Evolutionary conservation across 768 basidiomycete species (phyloP).

Genomic region (Kwoniella botswanensis): DNA sequence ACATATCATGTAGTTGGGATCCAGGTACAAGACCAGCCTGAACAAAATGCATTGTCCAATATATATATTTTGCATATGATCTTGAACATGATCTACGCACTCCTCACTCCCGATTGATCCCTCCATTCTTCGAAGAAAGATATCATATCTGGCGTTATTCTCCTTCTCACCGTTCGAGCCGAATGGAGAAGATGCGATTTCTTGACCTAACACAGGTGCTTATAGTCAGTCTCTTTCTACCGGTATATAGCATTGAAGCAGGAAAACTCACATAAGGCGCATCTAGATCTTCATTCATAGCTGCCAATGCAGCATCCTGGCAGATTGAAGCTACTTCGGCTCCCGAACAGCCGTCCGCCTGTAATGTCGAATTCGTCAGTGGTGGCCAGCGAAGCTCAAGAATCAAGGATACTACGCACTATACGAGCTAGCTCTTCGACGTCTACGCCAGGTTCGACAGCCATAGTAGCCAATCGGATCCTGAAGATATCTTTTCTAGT

Average conservation of each 20-base stretch:
- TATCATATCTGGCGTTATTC: slow-evolving; percentile 83
- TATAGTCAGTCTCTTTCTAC: neutral
- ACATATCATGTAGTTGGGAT: too few relatives aligned
- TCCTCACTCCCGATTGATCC: slow-evolving; percentile 57
- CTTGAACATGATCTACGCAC: slow-evolving; percentile 29
- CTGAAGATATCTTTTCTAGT: slow-evolving; percentile 83
- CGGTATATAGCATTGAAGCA: neutral
- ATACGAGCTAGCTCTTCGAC: slow-evolving; percentile 70
- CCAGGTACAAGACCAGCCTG: too few relatives aligned
- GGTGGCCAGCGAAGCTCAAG: neutral
- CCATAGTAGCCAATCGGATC: slow-evolving; percentile 80
- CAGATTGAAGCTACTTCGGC: slow-evolving; percentile 90
- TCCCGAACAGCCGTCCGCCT: slow-evolving; percentile 96
- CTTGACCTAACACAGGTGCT: slow-evolving; percentile 66
- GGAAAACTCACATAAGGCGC: slow-evolving; percentile 69
- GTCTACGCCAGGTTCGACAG: slow-evolving; percentile 72
- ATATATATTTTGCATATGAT: too few relatives aligned
- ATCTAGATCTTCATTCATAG: slow-evolving; percentile 86
- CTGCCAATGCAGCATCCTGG: slow-evolving; percentile 90
- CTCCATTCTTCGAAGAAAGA: slow-evolving; percentile 75
- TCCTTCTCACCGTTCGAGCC: slow-evolving; percentile 71
- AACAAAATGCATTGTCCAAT: too few relatives aligned
- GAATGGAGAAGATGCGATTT: slow-evolving; percentile 74
- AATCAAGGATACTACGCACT: slow-evolving; percentile 61
- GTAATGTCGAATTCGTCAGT: slow-evolving; percentile 2